Conservation (phyloP, 768 basidiomycete genomes). For the Tulasnella sp. region DNA sequence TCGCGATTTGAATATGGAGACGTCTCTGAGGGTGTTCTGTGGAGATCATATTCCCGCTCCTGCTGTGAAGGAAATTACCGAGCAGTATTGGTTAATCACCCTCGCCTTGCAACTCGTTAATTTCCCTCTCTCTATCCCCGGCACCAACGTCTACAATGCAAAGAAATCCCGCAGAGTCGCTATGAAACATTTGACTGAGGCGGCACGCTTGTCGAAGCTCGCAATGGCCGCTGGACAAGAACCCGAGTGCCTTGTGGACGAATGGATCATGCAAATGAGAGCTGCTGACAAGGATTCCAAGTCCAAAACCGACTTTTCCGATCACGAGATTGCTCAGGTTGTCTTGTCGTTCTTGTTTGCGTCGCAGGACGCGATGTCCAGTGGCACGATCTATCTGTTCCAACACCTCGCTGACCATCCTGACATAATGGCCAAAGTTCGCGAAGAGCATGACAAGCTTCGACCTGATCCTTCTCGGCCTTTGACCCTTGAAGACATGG, state of each 20-base stretch:
- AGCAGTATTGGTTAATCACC: constrained; percentile 95
- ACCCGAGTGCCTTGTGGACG: constrained; percentile 82
- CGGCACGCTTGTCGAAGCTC: constrained; percentile 66
- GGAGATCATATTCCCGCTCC: constrained; percentile 77
- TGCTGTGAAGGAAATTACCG: constrained; percentile 67
- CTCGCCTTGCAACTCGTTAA: constrained; percentile 94
- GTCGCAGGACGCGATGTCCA: constrained; percentile 96
- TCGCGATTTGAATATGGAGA: constrained; percentile 93
- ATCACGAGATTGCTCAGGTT: constrained; percentile 95
- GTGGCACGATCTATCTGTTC: constrained; percentile 89
- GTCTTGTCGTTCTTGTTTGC: constrained; percentile 94
- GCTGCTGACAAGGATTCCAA: constrained; percentile 45
- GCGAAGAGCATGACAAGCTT: constrained; percentile 78
- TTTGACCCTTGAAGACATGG: constrained; percentile 77
- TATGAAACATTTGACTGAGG: constrained; percentile 64
- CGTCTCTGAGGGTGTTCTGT: constrained; percentile 91
- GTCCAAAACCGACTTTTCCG: constrained; percentile 74
- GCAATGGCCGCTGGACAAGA: constrained; percentile 69
- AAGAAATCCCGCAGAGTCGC: constrained; percentile 82
- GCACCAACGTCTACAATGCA: constrained; percentile 92
- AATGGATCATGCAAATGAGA: constrained; percentile 69
- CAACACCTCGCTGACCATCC: constrained; percentile 93
- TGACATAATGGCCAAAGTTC: constrained; percentile 73
- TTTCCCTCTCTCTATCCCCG: constrained; percentile 89
- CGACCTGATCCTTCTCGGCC: constrained; percentile 64